A percentile compares a stretch with the other conserved stretches of the same genome.
Evolutionary conservation across 305 asterid species (phyloP).

Genomic region (Petunia hybrid): DNA sequence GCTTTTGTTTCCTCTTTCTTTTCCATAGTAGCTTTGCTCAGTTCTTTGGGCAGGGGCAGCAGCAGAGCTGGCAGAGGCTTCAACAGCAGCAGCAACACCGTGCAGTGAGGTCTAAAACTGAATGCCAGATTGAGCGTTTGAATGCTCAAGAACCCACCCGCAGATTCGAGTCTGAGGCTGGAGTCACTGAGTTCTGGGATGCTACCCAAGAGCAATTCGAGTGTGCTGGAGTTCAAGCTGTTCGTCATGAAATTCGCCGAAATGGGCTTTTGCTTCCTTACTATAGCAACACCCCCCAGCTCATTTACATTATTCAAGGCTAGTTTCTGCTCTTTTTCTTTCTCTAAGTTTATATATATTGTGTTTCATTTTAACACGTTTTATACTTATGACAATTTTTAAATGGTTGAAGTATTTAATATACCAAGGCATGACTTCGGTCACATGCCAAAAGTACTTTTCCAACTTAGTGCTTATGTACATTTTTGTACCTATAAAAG

Average conservation of each 20-base stretch:
- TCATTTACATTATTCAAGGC: constrained; percentile 60
- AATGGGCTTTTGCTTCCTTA: constrained; percentile 66
- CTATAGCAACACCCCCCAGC: constrained; percentile 67
- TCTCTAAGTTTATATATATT: too few relatives aligned
- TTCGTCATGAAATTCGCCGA: constrained; percentile 46
- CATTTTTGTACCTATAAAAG: too few relatives aligned
- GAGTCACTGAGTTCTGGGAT: constrained; percentile 68
- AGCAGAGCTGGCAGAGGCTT: constrained; percentile 20
- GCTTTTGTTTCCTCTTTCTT: constrained; percentile 40
- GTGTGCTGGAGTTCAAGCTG: constrained; percentile 69
- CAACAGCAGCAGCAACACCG: background rate
- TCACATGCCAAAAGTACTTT: too few relatives aligned
- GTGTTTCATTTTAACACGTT: too few relatives aligned
- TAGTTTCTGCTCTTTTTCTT: background rate
- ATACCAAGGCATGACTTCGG: too few relatives aligned
- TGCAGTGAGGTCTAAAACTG: constrained; percentile 24
- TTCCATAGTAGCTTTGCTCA: constrained; percentile 48
- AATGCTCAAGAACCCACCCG: constrained; percentile 58
- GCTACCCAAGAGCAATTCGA: constrained; percentile 51
- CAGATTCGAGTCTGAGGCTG: constrained; percentile 59
- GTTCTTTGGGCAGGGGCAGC: constrained; percentile 35
- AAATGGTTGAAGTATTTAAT: too few relatives aligned
- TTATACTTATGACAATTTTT: too few relatives aligned
- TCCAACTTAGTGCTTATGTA: too few relatives aligned
- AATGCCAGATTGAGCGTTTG: constrained; percentile 54